Conservation (phyloP, 306 rosid species). For the Gastrolobium villosum region DNA sequence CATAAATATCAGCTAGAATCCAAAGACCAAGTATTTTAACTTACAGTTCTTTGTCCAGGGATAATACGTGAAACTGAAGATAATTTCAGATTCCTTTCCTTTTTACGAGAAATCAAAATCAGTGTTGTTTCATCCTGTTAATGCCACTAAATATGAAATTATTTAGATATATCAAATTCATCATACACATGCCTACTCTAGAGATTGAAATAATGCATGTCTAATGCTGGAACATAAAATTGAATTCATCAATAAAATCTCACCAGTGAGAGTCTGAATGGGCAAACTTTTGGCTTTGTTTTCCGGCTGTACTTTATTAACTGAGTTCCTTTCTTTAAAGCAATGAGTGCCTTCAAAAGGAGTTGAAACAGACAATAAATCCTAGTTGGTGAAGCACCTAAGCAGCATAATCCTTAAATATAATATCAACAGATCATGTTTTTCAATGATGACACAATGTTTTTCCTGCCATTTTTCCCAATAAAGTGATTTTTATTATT, state of each 20-base stretch:
- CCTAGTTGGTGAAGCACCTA: slow-evolving; percentile 15
- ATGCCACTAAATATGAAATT: slow-evolving; percentile 58
- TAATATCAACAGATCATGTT: slow-evolving; percentile 26
- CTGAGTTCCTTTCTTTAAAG: slow-evolving; percentile 77
- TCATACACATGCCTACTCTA: slow-evolving; percentile 28
- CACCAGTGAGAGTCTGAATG: slow-evolving; percentile 81
- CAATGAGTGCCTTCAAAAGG: slow-evolving; percentile 67
- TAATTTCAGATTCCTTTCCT: slow-evolving; percentile 74
- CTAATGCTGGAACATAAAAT: not conserved
- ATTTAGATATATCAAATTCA: slow-evolving; percentile 50
- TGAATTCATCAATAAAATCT: slow-evolving; percentile 48
- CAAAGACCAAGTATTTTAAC: slow-evolving; percentile 49
- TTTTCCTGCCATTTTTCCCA: not conserved
- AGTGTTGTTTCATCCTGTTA: slow-evolving; percentile 86
- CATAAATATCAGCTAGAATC: not conserved
- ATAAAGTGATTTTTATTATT: slow-evolving; percentile 8
- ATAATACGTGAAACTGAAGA: slow-evolving; percentile 63
- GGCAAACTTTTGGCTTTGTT: slow-evolving; percentile 81
- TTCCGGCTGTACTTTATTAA: slow-evolving; percentile 77
- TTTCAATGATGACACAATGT: not conserved
- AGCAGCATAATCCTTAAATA: slow-evolving; percentile 22
- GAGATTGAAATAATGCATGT: not conserved
- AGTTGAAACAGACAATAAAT: slow-evolving; percentile 44
- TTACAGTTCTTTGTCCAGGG: slow-evolving; percentile 93
- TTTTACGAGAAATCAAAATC: slow-evolving; percentile 80